Evolutionary conservation across 2,329 filamentous ascomycete genomes (phyloP), one percentile per base, ranked within the genome.

Genomic region (Stemphylium vesicarium): DNA sequence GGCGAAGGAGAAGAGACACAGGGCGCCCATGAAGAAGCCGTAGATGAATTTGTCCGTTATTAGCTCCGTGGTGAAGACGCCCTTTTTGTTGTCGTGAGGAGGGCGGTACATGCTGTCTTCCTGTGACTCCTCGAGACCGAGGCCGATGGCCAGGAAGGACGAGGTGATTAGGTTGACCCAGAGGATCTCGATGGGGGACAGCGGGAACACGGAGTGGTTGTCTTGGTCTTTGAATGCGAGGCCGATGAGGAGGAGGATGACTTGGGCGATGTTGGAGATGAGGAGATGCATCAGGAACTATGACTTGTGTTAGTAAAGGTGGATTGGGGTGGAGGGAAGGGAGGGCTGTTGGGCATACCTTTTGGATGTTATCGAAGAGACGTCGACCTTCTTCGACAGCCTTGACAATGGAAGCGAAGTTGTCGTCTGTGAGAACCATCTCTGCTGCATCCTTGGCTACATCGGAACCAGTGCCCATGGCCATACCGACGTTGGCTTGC

Each of bases 31-130:
- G 66, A 75, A 79, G 48, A 74, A 74, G 29, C 78, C 79, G 59
- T 80, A 81, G 66, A 81, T 76, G 67, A 80, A 78, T 53, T 79
- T 81, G 64, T 81, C 78, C 29, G 73, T 71, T 57, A 81, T 80
- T 54, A 81, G 72, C 50, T 81, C 78, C 26, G 66, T 67, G 31
- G 76, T 77, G 68, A 81, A 81, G 50, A 81, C 77, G 32, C 78
- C 78, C 33, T 74, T 70, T 45, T 70, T 67, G 44, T 79, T 72
- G 50, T 74, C 70, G 53, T 78, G 77, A 0, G 79, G 78, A n/a
- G 77, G 76, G 11, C 79, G 75, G 48, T 70, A 73, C 78, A 81
- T 80, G 65, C 77, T 77, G 63, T 81, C 78, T 43, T 75, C 68
- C 15, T 78, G 77, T 4, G 76, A 75, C 55, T 79, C 76, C 63